Evolutionary conservation across 352 stramenopile genomes (phyloP), one percentile per base, ranked within the genome.

Genomic region (Saprolegnia parasitica): DNA sequence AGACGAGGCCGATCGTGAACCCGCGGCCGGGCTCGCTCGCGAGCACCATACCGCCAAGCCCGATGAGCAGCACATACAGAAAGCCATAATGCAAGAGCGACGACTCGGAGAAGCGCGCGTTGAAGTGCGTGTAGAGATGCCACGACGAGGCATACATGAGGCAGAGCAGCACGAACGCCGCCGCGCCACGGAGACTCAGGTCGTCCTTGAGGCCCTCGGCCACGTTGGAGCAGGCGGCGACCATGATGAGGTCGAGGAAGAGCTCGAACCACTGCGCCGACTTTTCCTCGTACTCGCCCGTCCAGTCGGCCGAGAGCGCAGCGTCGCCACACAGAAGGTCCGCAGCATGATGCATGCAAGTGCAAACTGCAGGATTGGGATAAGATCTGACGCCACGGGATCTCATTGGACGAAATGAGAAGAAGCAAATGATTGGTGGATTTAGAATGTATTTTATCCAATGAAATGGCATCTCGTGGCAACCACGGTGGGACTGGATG

Each of bases 201-300:
- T 70, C 47, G 20, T 60, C 45, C 26, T 70, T 35, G 46, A 70
- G 49, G 10, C 29, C 55, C n/a, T 29, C 20, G 23, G 63, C 63
- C 16, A 61, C 37, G 26, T 61, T 57, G 10, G 63, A 70, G 29
- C 42, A 70, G 11, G 47, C 63, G 4, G 63, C 50, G 21, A 70
- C 63, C 45, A 70, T 61, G 29, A 70, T 58, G 16, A 70, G 42
- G 46, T 70, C 63, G 6, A 70, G 47, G 26, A 70, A 70, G 9
- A 70, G 47, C 49, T 70, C 63, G 42, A 70, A 70, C 63, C 63
- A 70, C 37, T 70, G 29, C 18, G 63, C 63, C 11, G 63, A 58
- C 54, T 70, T 70, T 49, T 70, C 42, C 0, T 70, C 63, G 50
- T 70, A 70, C 16, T 70, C 63, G 4, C 47, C 63, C 9, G n/a